Evolutionary conservation across 2,329 filamentous ascomycete genomes (phyloP).

Genomic region (Harringtonia lauricola): DNA sequence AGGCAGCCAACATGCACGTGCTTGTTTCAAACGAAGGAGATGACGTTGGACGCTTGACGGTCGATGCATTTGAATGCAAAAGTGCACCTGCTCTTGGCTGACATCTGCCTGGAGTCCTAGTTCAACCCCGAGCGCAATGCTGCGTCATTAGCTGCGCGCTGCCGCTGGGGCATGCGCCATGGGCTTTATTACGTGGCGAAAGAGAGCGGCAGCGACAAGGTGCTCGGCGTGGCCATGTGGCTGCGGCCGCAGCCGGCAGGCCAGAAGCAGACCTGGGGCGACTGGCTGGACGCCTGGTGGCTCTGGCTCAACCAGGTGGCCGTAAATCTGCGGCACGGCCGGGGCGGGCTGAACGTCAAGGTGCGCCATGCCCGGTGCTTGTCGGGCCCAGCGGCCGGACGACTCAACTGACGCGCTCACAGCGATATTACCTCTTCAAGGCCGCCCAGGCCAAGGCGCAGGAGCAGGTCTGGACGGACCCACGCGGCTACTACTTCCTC

Average conservation of each 20-base stretch:
- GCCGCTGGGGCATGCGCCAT: conserved; percentile 59
- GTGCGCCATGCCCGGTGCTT: conserved; percentile 17
- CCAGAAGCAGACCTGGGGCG: conserved; percentile 43
- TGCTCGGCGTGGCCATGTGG: conserved; percentile 67
- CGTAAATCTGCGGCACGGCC: conserved; percentile 58
- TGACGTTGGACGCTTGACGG: too few relatives aligned
- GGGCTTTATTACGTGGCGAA: conserved; percentile 61
- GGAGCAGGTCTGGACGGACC: conserved; percentile 50
- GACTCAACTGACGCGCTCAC: too few relatives aligned
- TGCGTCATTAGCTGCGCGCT: conserved; percentile 52
- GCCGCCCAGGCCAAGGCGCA: conserved; percentile 51
- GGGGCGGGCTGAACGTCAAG: conserved; percentile 55
- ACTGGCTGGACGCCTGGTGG: conserved; percentile 53
- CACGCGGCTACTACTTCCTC: conserved; percentile 62
- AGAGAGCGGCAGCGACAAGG: conserved; percentile 38
- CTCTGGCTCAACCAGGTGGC: conserved; percentile 54
- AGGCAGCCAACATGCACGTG: too few relatives aligned
- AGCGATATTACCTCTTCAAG: conserved; percentile 67
- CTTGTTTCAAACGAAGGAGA: too few relatives aligned
- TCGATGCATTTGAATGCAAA: too few relatives aligned
- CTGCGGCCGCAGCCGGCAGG: conserved; percentile 41
- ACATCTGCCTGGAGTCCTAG: conserved; percentile 19
- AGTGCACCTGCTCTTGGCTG: too few relatives aligned
- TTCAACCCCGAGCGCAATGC: conserved; percentile 50
- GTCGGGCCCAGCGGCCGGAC: too few relatives aligned